A percentile compares a stretch with the other conserved stretches of the same genome.
These are phyloP conservation scores for Sporothrix luriei DNA, from an alignment of 2,329 filamentous ascomycete species.

Conservation along the genomic window DNA sequence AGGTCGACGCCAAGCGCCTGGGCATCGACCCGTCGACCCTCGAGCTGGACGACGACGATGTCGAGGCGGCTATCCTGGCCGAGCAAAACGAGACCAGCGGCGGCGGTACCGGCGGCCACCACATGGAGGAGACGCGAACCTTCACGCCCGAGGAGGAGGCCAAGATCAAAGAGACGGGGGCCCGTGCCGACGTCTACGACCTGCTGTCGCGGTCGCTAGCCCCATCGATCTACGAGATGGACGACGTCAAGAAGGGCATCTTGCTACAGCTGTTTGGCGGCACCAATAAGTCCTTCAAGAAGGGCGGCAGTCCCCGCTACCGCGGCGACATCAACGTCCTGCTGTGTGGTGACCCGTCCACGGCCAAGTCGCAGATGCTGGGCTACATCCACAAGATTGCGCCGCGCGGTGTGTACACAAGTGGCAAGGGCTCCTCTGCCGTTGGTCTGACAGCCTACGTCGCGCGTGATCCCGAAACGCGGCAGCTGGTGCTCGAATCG, in stretches of 20 bases:
- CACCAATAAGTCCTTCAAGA: conserved; percentile 96
- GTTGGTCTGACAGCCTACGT: conserved; percentile 82
- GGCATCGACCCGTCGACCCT: conserved; percentile 89
- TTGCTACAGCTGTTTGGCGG: conserved; percentile 94
- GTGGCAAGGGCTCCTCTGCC: conserved; percentile 77
- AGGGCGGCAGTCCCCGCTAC: conserved; percentile 93
- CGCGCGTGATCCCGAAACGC: conserved; percentile 76
- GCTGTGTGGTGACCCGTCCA: conserved; percentile 95
- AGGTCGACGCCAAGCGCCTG: conserved; percentile 92
- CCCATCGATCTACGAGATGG: conserved; percentile 95
- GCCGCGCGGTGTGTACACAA: conserved; percentile 81
- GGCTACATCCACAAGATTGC: conserved; percentile 98
- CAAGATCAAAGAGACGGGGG: conserved; percentile 80
- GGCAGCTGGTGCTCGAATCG: conserved; percentile 78
- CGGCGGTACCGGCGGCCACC: conserved; percentile 68
- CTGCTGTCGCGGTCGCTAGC: conserved; percentile 87
- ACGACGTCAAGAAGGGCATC: conserved; percentile 98
- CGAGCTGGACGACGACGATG: conserved; percentile 66
- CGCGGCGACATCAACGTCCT: conserved; percentile 97
- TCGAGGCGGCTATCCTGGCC: conserved; percentile 53
- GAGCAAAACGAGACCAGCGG: conserved; percentile 34
- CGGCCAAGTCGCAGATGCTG: conserved; percentile 91
- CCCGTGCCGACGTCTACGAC: conserved; percentile 86
- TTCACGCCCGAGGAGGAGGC: conserved; percentile 84
- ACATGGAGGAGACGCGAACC: conserved; percentile 80